Evolutionary conservation across 148 eudicot genomes (phyloP).

Genomic region (Bassia scoparia): DNA sequence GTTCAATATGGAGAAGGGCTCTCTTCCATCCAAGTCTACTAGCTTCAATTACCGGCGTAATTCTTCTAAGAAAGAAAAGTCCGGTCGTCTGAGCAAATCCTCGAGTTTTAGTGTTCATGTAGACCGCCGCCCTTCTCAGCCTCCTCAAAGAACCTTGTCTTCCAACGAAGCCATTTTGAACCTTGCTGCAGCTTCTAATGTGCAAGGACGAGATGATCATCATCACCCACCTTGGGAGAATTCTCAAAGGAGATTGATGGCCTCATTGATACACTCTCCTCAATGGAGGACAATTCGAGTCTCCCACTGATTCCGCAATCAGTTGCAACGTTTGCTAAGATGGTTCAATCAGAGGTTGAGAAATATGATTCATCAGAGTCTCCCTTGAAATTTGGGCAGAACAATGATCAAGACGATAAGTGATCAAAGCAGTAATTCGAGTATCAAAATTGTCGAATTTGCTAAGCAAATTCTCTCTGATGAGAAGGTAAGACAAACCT

Average conservation of each 20-base stretch:
- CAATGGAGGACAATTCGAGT: slow-evolving; percentile 18
- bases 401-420: slow-evolving; percentile 18
- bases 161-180: slow-evolving; percentile 11
- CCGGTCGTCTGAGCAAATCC: slow-evolving; percentile 20
- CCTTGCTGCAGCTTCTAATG: background rate
- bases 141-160: slow-evolving; percentile 19
- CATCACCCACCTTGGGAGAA: slow-evolving; percentile 23
- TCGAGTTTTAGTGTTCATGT: slow-evolving; percentile 25
- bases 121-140: slow-evolving; percentile 18
- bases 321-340: slow-evolving; percentile 22
- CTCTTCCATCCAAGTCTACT: slow-evolving; percentile 21
- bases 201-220: background rate
- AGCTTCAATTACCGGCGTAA: slow-evolving; percentile 19
- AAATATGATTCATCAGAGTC: slow-evolving; percentile 31
- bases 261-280: slow-evolving; percentile 17
- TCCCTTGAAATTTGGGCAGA: slow-evolving; percentile 26
- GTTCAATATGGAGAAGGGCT: slow-evolving; percentile 22
- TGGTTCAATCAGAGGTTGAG: slow-evolving; percentile 29
- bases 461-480: slow-evolving; percentile 14
- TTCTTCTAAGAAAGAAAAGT: slow-evolving; percentile 6
- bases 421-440: slow-evolving; percentile 8
- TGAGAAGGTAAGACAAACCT: background rate
- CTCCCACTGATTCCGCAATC: slow-evolving; percentile 18
- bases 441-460: slow-evolving; percentile 20
- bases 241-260: slow-evolving; percentile 28